phyloP scores from a whole-genome alignment of 2,329 filamentous ascomycete genomes.

The Pestalotiopsis sp. region DNA sequence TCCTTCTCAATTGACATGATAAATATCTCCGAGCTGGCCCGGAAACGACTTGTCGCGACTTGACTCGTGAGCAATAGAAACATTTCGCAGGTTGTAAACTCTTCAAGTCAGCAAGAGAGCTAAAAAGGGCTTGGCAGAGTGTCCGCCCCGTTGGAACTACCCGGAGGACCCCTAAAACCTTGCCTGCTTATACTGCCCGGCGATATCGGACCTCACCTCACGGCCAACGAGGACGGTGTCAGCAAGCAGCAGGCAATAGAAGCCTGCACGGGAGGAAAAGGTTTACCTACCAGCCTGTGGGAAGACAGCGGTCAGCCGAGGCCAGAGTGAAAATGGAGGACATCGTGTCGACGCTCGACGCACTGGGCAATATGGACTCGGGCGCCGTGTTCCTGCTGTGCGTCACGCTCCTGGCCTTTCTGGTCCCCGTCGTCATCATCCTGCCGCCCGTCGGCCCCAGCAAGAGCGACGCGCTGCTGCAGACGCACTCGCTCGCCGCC shows the following conservation, averaged over 20 bases:
- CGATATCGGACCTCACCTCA: not conserved
- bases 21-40: not conserved
- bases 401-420: constrained; percentile 43
- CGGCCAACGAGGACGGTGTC: not conserved
- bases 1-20: not conserved
- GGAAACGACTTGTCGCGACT: not conserved
- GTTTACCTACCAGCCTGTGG: not conserved
- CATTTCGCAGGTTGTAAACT: not conserved
- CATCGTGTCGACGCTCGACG: not conserved
- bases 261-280: not conserved
- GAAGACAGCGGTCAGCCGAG: not conserved
- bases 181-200: not conserved
- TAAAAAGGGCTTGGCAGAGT: not conserved
- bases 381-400: constrained; percentile 26
- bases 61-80: not conserved
- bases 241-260: not conserved
- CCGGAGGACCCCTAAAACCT: not conserved
- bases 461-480: constrained; percentile 54
- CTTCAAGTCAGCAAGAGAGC: not conserved
- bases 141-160: not conserved
- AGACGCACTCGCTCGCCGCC: constrained; percentile 56
- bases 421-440: constrained; percentile 55
- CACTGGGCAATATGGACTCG: constrained; percentile 25
- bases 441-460: constrained; percentile 58
- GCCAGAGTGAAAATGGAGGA: not conserved